phyloP scores from a whole-genome alignment of 345 rosid genomes.

The Eucalyptus guilfoylei region DNA sequence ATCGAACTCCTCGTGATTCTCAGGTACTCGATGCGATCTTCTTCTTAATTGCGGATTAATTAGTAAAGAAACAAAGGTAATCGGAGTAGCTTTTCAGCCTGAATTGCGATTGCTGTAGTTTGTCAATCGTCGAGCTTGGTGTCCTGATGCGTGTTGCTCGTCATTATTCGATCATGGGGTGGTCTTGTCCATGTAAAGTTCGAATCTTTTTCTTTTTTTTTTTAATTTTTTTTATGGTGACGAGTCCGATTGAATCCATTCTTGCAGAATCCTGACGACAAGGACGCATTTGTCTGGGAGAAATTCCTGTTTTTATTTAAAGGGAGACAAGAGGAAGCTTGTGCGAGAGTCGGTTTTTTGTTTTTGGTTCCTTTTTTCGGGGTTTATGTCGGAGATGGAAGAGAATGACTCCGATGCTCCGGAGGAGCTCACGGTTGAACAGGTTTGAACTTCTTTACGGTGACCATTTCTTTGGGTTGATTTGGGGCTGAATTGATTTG shows the following conservation, averaged over 20 bases:
- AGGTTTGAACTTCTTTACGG: constrained; percentile 20
- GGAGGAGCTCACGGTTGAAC: constrained; percentile 67
- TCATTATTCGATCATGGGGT: background rate
- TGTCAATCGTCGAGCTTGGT: background rate
- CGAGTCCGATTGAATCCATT: background rate
- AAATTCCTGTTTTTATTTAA: background rate
- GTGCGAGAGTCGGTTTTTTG: background rate
- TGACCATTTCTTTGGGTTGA: background rate
- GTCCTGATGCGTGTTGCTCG: background rate
- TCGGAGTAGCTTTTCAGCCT: background rate
- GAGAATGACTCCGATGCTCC: constrained; percentile 61
- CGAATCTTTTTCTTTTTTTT: background rate
- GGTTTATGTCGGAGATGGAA: constrained; percentile 32
- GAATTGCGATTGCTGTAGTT: background rate
- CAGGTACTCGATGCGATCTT: background rate
- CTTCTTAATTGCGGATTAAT: background rate
- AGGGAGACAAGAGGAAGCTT: background rate
- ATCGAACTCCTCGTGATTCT: background rate
- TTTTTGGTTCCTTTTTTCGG: background rate
- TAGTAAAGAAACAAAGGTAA: background rate
- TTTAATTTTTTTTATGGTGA: background rate
- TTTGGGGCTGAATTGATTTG: background rate
- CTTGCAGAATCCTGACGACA: background rate
- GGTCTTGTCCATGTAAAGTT: background rate
- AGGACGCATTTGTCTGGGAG: background rate